phyloP scores from a whole-genome alignment of 2,329 filamentous ascomycete species.

The Alternaria tenuissima region DNA sequence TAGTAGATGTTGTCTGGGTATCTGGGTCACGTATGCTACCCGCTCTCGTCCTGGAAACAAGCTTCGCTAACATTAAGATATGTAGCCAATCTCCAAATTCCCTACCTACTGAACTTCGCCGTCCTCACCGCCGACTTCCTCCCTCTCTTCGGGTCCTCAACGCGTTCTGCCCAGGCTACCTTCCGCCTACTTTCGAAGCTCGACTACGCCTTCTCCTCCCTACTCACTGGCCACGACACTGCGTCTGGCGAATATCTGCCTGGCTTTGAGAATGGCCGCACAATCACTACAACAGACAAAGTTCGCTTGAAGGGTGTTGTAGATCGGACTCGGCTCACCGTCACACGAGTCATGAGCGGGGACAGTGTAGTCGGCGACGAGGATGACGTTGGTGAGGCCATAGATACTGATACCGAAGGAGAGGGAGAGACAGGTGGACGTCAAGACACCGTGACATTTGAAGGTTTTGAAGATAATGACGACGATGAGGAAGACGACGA shows the following conservation, averaged over 20 bases:
- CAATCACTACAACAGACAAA: conserved; percentile 84
- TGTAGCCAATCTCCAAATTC: conserved; percentile 78
- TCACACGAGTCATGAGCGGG: conserved; percentile 72
- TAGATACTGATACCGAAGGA: conserved; percentile 46
- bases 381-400: conserved; percentile 27
- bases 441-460: conserved; percentile 37
- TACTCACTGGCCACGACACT: conserved; percentile 73
- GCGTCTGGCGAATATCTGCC: conserved; percentile 71
- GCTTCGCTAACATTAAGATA: background rate
- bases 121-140: conserved; percentile 76
- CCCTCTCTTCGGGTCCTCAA: conserved; percentile 72
- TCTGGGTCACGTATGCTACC: conserved; percentile 78
- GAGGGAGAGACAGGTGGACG: conserved; percentile 30
- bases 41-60: background rate
- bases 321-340: conserved; percentile 74
- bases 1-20: conserved; percentile 85
- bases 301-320: conserved; percentile 84
- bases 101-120: conserved; percentile 81
- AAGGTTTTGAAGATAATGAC: conserved; percentile 54
- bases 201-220: conserved; percentile 81
- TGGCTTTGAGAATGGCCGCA: conserved; percentile 70
- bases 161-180: conserved; percentile 69
- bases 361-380: conserved; percentile 55
- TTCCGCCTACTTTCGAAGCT: conserved; percentile 79
- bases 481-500: conserved; percentile 53